Evolutionary conservation across 1,139 yeast genomes (phyloP), one percentile per base, ranked within the genome.

Genomic region (Eremothecium sinecaudum): DNA sequence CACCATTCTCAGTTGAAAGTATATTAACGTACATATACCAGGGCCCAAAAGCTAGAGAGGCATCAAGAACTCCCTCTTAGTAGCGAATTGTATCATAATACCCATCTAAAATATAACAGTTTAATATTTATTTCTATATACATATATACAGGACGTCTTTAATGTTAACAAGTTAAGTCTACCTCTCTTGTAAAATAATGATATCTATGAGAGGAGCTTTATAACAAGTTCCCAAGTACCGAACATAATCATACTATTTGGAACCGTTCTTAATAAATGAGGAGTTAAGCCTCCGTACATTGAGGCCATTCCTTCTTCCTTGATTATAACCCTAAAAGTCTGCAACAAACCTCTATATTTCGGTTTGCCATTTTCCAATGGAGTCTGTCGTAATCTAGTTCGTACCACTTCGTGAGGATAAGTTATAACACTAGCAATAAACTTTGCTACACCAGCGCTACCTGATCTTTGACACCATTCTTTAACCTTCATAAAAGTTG

Each of bases 221-320:
- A 90, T 86, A 33, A 92, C 83, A 31, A 92, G 61, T 54, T 92
- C 99, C 97, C 98, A 92, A 2, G 98, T 87, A 24, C 99, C 98
- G 66, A 92, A 92, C 97, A 92, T 90, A 45, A 92, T 87, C 55
- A 92, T 86, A 48, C 95, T 83, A 59, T 90, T 92, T 2, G 99
- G 99, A 32, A 92, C 98, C 0, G 98, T 92, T 60, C 98, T 73
- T 62, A 92, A 71, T 50, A 92, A 66, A 61, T 92, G 99, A 2
- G 98, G 97, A 2, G 98, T 90, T 53, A 92, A 67, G 1, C 99
- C 99, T 40, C 99, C 95, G 54, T 92, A 92, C 87, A 92, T 81
- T 26, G 95, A 81, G 3, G 72, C 77, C 35, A 90, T 60, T 0
- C 99, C 98, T 62, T 92, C 98, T 54, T 90, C 96, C 51, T 79